Evolutionary conservation across 768 basidiomycete species (phyloP).

Genomic region (Rubroboletus pulcherrimus): DNA sequence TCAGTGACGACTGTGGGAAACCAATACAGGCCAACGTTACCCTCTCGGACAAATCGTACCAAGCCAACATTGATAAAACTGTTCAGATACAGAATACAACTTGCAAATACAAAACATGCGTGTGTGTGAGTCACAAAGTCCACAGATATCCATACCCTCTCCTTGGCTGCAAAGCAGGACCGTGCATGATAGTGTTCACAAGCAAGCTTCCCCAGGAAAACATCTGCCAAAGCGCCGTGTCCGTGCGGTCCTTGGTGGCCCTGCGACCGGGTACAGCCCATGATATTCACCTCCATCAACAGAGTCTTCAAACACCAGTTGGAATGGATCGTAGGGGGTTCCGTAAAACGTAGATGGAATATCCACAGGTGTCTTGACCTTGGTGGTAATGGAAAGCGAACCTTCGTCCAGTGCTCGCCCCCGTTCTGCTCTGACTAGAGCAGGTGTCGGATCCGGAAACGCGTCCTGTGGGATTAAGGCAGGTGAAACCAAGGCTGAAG

Average conservation of each 20-base stretch:
- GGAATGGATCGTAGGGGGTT: constrained; percentile 22
- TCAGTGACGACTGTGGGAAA: constrained; percentile 20
- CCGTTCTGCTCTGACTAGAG: background rate
- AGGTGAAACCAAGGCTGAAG: background rate
- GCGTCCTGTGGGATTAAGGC: constrained; percentile 17
- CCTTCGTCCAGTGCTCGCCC: background rate
- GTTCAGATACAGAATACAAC: background rate
- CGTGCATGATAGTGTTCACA: background rate
- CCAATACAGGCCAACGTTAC: background rate
- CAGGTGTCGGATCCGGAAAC: constrained; percentile 22
- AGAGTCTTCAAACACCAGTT: constrained; percentile 11
- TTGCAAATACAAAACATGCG: background rate
- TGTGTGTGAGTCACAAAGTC: background rate
- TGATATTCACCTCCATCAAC: background rate
- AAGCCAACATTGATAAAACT: background rate
- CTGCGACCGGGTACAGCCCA: constrained; percentile 8
- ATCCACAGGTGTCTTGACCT: background rate
- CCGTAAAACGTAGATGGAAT: constrained; percentile 1
- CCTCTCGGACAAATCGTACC: no score
- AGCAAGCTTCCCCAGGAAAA: constrained; percentile 8
- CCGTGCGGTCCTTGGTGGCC: constrained; percentile 7
- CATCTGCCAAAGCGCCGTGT: constrained; percentile 16
- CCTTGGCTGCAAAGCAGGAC: background rate
- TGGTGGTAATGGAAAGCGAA: background rate
- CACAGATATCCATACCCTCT: background rate